phyloP scores from a whole-genome alignment of 2,329 filamentous ascomycete species.

The Calycina herbarum region DNA sequence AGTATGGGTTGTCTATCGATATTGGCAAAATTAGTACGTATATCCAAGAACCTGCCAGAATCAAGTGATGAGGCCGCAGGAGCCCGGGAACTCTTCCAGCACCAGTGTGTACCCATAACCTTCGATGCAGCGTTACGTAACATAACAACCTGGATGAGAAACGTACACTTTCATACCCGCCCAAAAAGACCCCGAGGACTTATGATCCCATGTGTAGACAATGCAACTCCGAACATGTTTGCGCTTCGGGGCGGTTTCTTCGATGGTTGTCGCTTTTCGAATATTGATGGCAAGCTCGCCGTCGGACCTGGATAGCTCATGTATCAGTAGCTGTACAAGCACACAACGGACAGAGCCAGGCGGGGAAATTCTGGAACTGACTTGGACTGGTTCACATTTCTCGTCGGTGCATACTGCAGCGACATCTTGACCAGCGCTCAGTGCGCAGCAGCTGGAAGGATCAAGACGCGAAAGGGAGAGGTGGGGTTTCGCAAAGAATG shows the following conservation, averaged over 20 bases:
- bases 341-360: neutral
- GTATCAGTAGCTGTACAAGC: constrained; percentile 16
- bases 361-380: constrained; percentile 19
- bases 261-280: constrained; percentile 66
- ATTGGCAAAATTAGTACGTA: constrained; percentile 17
- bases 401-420: constrained; percentile 31
- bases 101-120: neutral
- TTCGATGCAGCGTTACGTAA: neutral
- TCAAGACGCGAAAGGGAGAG: neutral
- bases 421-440: constrained; percentile 33
- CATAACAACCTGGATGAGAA: constrained; percentile 2
- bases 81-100: neutral
- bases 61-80: neutral
- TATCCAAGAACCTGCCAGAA: neutral
- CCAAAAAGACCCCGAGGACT: constrained; percentile 94
- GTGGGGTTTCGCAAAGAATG: constrained; percentile 8
- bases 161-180: constrained; percentile 95
- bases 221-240: constrained; percentile 99
- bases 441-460: constrained; percentile 17
- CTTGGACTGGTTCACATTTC: constrained; percentile 39
- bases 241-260: constrained; percentile 68
- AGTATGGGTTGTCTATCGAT: constrained; percentile 84
- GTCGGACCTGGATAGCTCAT: constrained; percentile 54
- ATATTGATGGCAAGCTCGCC: constrained; percentile 70
- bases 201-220: constrained; percentile 99